Base-by-base conservation (phyloP, 306 rosid genomes). In the Morella rubra region DNA sequence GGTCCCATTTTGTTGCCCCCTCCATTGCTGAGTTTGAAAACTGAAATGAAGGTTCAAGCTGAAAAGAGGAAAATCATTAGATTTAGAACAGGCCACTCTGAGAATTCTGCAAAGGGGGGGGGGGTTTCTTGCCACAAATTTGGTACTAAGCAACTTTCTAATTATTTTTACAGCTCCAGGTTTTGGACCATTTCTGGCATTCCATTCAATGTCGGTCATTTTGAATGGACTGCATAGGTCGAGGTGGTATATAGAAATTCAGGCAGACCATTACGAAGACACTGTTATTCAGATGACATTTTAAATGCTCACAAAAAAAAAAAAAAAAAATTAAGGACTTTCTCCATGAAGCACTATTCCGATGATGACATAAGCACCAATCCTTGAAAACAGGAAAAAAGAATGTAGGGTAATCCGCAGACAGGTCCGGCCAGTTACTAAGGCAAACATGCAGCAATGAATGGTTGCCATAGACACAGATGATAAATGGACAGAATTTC, bases 1-100 rank as follows among this genome's bases (percentile, higher is more conserved):
- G 97, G 66, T 92, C 96, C 98, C 98, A 94, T 85, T 94, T 94
- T 41, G 98, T 94, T 71, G 75, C 89, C 61, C 96, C 97, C 78
- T 94, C 97, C 97, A 90, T 90, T 76, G 88, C 95, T 66, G 84
- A 72, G 73, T 88, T 87, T 59, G 93, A 74, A 78, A 87, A 77
- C 80, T 86, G 89, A 78, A 87, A 85, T 53, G 89, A 83, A 70
- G 87, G 88, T 71, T 85, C 83, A 51, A 83, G 83, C 91, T 87
- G 84, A 77, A 66, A 66, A 18, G 47, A 18, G 50, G 46, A 47
- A 50, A 46, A 68, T 37, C 27, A 50, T 70, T 52, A 20, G 49
- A 6, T 7, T 70, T 24, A 75, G 68, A 64, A 49, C 16, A 9
- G 37, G 37, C 37, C 37, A 32, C 11, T n/a, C 10, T 0, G 0